These are phyloP conservation scores for Gynochthodes officinalis DNA, from an alignment of 257 asterid genomes.

Conservation along the genomic window DNA sequence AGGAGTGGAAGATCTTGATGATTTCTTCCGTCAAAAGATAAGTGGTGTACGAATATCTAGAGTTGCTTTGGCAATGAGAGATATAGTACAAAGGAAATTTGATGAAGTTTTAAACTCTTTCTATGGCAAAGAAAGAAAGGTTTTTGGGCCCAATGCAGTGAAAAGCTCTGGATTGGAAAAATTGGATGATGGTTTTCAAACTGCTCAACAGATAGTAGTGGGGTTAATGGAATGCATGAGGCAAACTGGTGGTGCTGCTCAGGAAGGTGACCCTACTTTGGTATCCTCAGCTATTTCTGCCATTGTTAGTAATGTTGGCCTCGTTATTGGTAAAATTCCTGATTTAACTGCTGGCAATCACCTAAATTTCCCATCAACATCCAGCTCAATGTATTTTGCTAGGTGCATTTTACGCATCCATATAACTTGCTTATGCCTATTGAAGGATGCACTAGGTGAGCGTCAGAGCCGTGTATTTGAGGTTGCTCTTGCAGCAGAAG, in stretches of 20 bases:
- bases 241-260: conserved; percentile 99
- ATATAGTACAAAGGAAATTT: conserved; percentile 72
- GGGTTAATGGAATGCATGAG: conserved; percentile 97
- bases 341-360: conserved; percentile 57
- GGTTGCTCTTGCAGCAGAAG: conserved; percentile 93
- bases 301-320: conserved; percentile 69
- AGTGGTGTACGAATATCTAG: conserved; percentile 71
- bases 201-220: conserved; percentile 76
- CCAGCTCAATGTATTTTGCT: conserved; percentile 61
- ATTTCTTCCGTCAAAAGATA: conserved; percentile 88
- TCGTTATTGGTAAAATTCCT: conserved; percentile 69
- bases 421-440: conserved; percentile 68
- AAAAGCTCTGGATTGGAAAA: conserved; percentile 59
- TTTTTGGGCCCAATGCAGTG: conserved; percentile 49
- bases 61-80: conserved; percentile 87
- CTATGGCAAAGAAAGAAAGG: conserved; percentile 72
- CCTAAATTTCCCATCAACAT: conserved; percentile 40
- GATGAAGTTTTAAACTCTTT: conserved; percentile 70
- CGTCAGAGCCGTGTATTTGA: conserved; percentile 98
- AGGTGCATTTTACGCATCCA: conserved; percentile 77
- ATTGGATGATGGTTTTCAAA: conserved; percentile 65
- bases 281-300: conserved; percentile 96
- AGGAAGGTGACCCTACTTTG: conserved; percentile 96
- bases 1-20: conserved; percentile 95
- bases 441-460: conserved; percentile 97